Conservation (phyloP, 441 rosid species). For the Aquilaria agallochum region DNA sequence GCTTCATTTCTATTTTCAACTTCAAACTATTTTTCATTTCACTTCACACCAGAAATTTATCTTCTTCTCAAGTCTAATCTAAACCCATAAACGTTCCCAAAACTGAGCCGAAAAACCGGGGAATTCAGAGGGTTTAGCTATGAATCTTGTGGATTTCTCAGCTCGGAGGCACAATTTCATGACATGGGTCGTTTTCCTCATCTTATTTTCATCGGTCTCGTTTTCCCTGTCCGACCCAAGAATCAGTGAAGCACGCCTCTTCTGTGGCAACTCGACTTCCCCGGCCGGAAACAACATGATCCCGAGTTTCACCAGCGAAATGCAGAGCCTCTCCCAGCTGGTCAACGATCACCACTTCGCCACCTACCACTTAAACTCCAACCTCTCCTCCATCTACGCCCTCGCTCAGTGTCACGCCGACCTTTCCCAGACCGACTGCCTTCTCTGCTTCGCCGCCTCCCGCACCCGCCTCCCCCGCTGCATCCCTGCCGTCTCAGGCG, state of each 20-base stretch:
- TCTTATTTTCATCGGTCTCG: constrained; percentile 8
- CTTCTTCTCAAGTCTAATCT: no score
- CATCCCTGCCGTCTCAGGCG: constrained; percentile 55
- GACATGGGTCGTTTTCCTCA: constrained; percentile 12
- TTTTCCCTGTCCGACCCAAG: constrained; percentile 41
- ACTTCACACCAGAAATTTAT: no score
- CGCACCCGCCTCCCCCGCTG: constrained; percentile 77
- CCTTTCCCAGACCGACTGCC: constrained; percentile 76
- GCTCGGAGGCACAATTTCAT: no score
- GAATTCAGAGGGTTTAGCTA: no score
- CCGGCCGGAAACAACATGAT: constrained; percentile 20
- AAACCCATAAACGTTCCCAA: no score
- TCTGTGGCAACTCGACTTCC: constrained; percentile 36
- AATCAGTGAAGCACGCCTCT: constrained; percentile 40
- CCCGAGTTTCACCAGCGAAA: constrained; percentile 53
- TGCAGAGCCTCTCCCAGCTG: constrained; percentile 43
- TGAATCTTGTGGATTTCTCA: no score
- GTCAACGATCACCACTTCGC: constrained; percentile 50
- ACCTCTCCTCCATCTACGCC: constrained; percentile 27
- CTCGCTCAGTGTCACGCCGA: constrained; percentile 67
- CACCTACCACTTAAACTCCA: constrained; percentile 27
- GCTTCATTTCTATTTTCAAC: no score
- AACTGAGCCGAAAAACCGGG: no score
- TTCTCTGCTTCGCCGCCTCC: constrained; percentile 63
- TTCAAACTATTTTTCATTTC: no score